Base-by-base conservation (phyloP, 768 basidiomycete species). In the Mycena vitilis region DNA sequence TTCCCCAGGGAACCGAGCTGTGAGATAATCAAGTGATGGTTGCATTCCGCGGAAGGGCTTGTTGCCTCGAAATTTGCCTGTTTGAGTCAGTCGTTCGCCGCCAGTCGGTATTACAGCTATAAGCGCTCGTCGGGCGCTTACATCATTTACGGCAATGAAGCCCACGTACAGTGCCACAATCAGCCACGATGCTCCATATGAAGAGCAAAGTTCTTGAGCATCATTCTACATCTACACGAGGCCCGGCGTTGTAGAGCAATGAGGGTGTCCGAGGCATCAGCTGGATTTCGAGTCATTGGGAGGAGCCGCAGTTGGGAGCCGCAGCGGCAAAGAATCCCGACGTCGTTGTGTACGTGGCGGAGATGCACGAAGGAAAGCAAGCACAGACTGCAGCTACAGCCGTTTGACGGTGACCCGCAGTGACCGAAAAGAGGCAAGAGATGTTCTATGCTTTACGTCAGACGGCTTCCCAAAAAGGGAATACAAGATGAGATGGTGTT, bases 211-310 rank as follows among this genome's bases (percentile, higher is more conserved):
- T 59, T 59, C 58, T 16, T 34, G 58, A 57, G 55, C 36, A 62
- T 68, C 66, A 62, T 62, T 68, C 38, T 40, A 36, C 52, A 66
- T 67, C 66, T 62, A 45, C 66, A 68, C 66, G 66, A 68, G 66
- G 66, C 55, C 23, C 48, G 65, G 60, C 48, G 47, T 66, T 53
- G 40, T 38, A 25, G 37, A 48, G 51, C 55, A 67, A 49, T 38
- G 22, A 47, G 30, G 60, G 34, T 37, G 48, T 52, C 60, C 66
- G 30, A 38, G 60, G 60, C 54, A 60, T 49, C 63, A 64, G 36
- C n/a, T 56, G 54, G n/a, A 53, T 44, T 34, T 66, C 60, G 66
- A 68, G 66, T 68, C 66, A 60, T 55, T 2, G 5, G 36, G 16
- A 42, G 37, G 66, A 51, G 54, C 60, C 65, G 65, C 65, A 66